Evolutionary conservation across 2,329 filamentous ascomycete genomes (phyloP).

Genomic region (Ascomycota sp.): DNA sequence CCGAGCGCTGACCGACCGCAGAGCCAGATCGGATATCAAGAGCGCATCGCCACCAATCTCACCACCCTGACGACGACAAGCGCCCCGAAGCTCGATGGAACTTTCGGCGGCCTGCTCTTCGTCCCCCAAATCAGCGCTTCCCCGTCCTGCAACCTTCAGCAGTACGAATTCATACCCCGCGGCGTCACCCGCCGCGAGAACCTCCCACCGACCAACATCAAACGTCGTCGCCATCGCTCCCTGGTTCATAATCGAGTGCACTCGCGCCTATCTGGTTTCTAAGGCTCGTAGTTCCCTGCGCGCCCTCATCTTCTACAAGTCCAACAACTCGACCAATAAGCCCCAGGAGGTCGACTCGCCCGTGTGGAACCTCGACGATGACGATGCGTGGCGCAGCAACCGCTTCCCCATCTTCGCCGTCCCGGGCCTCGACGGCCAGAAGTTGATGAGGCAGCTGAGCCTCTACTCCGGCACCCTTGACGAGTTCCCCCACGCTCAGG

Average conservation of each 20-base stretch:
- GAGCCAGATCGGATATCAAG: conserved; percentile 30
- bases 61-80: conserved; percentile 57
- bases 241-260: conserved; percentile 61
- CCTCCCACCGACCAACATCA: conserved; percentile 48
- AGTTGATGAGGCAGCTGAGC: conserved; percentile 51
- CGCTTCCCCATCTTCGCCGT: conserved; percentile 71
- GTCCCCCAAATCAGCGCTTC: conserved; percentile 46
- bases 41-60: conserved; percentile 35
- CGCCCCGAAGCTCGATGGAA: conserved; percentile 33
- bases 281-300: conserved; percentile 37
- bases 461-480: conserved; percentile 61
- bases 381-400: conserved; percentile 46
- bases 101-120: conserved; percentile 64
- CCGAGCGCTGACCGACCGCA: conserved; percentile 7
- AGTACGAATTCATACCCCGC: conserved; percentile 44
- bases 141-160: conserved; percentile 41
- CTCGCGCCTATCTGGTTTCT: conserved; percentile 46
- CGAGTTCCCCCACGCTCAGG: conserved; percentile 33
- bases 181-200: conserved; percentile 58
- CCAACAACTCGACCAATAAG: conserved; percentile 30
- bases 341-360: conserved; percentile 46
- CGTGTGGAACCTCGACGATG: conserved; percentile 52
- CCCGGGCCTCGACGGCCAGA: conserved; percentile 41
- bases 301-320: conserved; percentile 42
- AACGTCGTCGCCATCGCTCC: conserved; percentile 67